These are phyloP conservation scores for Obelidium mucronatum DNA, from an alignment of 192 early-diverging fungal species.

Conservation along the genomic window DNA sequence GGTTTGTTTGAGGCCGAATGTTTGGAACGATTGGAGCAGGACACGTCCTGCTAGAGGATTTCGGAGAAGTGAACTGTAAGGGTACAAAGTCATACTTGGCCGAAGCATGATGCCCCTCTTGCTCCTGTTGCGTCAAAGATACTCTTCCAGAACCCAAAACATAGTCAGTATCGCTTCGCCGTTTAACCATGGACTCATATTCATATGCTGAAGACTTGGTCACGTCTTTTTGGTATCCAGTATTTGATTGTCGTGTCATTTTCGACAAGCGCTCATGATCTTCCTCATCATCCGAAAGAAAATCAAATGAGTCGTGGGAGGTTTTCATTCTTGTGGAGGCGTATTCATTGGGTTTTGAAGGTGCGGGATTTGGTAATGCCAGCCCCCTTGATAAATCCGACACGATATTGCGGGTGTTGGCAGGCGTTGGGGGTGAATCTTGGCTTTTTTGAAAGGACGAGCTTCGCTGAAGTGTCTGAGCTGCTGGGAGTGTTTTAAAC, in stretches of 20 bases:
- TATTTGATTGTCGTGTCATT: too few relatives aligned
- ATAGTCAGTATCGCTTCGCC: too few relatives aligned
- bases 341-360: too few relatives aligned
- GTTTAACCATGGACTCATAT: too few relatives aligned
- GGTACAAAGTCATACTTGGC: neutral
- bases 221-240: too few relatives aligned
- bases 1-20: constrained; percentile 23
- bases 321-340: too few relatives aligned
- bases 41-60: neutral
- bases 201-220: too few relatives aligned
- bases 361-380: neutral
- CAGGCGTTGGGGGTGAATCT: neutral
- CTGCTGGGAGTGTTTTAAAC: constrained; percentile 55
- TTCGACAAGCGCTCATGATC: constrained; percentile 2
- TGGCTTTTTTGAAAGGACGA: constrained; percentile 8
- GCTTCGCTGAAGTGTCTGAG: constrained; percentile 8
- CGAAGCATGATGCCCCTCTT: neutral
- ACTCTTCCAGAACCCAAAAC: too few relatives aligned
- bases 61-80: constrained; percentile 8
- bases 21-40: constrained; percentile 5
- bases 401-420: neutral
- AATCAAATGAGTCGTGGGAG: constrained; percentile 28
- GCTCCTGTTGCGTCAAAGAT: too few relatives aligned
- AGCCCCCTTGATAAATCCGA: neutral
- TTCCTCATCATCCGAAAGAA: constrained; percentile 24